Base-by-base conservation (phyloP, 2,329 filamentous ascomycete species). In the Fusarium stilboides region DNA sequence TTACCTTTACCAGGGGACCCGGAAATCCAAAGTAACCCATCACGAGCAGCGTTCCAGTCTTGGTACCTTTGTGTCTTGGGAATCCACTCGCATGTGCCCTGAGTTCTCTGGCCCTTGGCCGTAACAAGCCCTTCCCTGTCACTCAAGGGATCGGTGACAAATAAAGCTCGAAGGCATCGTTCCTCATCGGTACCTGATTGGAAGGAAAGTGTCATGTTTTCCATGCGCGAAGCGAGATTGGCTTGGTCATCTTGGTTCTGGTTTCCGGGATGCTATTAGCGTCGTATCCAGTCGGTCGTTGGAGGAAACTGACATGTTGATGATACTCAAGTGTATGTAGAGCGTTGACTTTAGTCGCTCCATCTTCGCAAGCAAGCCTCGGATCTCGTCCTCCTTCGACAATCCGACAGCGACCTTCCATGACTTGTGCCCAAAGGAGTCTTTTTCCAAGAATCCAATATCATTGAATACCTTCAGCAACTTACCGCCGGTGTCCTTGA, bases 41-140 rank as follows among this genome's bases (percentile, higher is more conserved):
- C 19, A 2, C 3, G 13, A 14, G 8, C 17, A 4, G 33, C 13
- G 7, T 33, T 45, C 65, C 63, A 64, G 1, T 33, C 15, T 1
- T 8, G 36, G 13, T 55, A 60, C 26, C 59, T 28, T 17, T 60
- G 22, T 1, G 45, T 67, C 1, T 31, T 6, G 2, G 46, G 34
- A 22, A 69, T 49, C 58, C 65, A 67, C 40, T 69, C 58, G 10
- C 64, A 69, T 9, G 65, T 69, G 0, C 59, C 59, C 1, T 33
- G 40, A 1, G 58, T 60, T 3, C 54, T 26, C 1, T 54, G 3
- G 1, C 65, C 55, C 2, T 69, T 69, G 2, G 15, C 10, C 0
- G 34, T 60, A 13, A 57, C 33, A 1, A 67, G 42, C 0, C 24
- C 50, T 22, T 63, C 50, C 7, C 65, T 39, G 7, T 69, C 58